phyloP scores from a whole-genome alignment of 257 asterid genomes.

The Gentiana dahurica region DNA sequence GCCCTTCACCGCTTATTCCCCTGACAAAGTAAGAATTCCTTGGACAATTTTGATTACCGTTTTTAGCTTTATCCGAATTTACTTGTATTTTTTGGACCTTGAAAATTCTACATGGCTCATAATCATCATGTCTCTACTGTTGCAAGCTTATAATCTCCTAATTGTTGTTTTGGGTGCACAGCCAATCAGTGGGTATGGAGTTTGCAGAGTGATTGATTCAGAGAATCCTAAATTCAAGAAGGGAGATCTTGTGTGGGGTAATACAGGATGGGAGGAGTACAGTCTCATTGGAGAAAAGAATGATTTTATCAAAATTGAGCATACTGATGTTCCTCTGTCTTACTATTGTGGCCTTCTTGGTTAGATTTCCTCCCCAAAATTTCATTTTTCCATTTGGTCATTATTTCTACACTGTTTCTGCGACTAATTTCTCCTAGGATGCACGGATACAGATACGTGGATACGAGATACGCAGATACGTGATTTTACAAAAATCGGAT shows the following conservation, averaged over 20 bases:
- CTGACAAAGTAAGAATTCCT: conserved; percentile 11
- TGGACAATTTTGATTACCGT: no score
- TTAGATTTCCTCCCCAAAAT: conserved; percentile 3
- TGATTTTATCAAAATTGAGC: conserved; percentile 10
- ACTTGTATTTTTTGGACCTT: no score
- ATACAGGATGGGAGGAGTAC: conserved; percentile 13
- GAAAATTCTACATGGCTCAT: no score
- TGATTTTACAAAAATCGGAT: no score
- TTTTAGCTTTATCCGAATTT: no score
- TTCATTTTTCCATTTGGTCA: no score
- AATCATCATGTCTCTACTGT: no score
- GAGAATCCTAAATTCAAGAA: conserved; percentile 14
- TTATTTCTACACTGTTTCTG: no score
- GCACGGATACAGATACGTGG: no score
- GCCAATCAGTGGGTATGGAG: conserved; percentile 24
- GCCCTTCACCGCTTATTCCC: conserved; percentile 8
- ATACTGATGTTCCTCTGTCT: conserved; percentile 30
- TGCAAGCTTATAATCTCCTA: background rate
- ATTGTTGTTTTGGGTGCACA: background rate
- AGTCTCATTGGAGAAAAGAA: conserved; percentile 6
- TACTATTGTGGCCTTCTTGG: conserved; percentile 56
- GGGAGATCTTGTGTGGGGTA: conserved; percentile 19
- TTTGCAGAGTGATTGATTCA: conserved; percentile 8
- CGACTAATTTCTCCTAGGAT: no score
- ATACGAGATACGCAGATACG: no score